Conservation (phyloP, 163 green algal genomes). For the Scenedesmus sp. region DNA sequence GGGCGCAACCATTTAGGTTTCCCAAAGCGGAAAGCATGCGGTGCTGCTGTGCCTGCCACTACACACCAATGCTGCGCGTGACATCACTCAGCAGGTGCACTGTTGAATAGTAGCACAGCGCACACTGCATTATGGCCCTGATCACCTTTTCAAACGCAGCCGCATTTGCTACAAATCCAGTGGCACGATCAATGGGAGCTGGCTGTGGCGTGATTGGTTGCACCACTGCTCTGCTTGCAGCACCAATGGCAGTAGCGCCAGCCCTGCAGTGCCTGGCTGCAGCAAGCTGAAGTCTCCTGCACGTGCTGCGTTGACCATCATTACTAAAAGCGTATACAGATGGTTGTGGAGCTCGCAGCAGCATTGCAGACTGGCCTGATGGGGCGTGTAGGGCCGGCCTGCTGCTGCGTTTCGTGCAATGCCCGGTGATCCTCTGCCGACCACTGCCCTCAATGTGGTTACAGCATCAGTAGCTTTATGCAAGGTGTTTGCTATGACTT, state of each 20-base stretch:
- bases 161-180: slow-evolving; percentile 24
- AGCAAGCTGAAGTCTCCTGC: background rate
- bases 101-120: background rate
- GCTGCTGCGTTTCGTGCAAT: background rate
- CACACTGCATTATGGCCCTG: background rate
- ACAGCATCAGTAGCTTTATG: no score
- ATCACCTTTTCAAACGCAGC: background rate
- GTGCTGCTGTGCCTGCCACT: background rate
- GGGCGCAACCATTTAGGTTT: background rate
- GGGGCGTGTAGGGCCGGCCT: background rate
- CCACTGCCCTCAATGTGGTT: no score
- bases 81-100: background rate
- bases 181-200: background rate
- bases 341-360: background rate
- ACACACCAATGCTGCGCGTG: background rate
- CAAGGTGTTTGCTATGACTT: no score
- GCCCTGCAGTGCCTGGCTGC: background rate
- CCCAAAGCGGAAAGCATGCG: background rate
- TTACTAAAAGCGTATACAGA: no score
- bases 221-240: background rate
- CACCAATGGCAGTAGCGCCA: background rate
- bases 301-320: background rate
- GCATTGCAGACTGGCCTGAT: background rate
- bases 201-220: slow-evolving; percentile 25
- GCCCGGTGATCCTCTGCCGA: background rate